phyloP scores from a whole-genome alignment of 192 early-diverging fungal species.

The Coemansia sp. region DNA sequence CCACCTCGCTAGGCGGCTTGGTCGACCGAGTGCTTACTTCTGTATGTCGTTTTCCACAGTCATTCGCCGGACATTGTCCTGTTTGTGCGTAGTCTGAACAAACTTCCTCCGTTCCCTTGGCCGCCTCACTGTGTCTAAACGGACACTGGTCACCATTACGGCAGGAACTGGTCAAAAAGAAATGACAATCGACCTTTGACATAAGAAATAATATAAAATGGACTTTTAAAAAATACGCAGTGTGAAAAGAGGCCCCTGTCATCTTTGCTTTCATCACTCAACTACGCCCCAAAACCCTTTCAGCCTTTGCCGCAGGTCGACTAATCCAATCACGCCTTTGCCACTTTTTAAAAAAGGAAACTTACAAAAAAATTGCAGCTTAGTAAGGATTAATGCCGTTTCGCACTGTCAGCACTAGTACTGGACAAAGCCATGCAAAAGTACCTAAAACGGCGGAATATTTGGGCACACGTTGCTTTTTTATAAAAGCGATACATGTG shows the following conservation, averaged over 20 bases:
- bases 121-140: slow-evolving; percentile 45
- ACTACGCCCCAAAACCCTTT: slow-evolving; percentile 1
- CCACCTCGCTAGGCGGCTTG: slow-evolving; percentile 33
- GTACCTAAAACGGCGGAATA: slow-evolving; percentile 11
- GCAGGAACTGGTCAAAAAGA: slow-evolving; percentile 40
- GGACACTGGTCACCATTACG: slow-evolving; percentile 42
- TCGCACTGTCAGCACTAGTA: slow-evolving; percentile 11
- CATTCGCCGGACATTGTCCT: slow-evolving; percentile 32
- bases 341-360: background rate
- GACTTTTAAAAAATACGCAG: background rate
- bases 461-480: slow-evolving; percentile 7
- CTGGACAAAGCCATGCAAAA: slow-evolving; percentile 24
- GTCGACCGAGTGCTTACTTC: slow-evolving; percentile 18
- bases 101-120: slow-evolving; percentile 22
- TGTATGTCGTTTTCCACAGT: slow-evolving; percentile 44
- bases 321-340: background rate
- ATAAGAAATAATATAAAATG: slow-evolving; percentile 8
- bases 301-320: background rate
- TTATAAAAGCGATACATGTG: background rate
- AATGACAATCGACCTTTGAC: slow-evolving; percentile 46
- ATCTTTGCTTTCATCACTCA: background rate
- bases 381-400: slow-evolving; percentile 5
- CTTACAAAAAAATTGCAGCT: slow-evolving; percentile 2
- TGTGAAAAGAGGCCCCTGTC: background rate
- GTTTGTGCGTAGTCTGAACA: slow-evolving; percentile 31